Conservation (phyloP, 768 basidiomycete genomes). For the Calocybe gangraenosa region DNA sequence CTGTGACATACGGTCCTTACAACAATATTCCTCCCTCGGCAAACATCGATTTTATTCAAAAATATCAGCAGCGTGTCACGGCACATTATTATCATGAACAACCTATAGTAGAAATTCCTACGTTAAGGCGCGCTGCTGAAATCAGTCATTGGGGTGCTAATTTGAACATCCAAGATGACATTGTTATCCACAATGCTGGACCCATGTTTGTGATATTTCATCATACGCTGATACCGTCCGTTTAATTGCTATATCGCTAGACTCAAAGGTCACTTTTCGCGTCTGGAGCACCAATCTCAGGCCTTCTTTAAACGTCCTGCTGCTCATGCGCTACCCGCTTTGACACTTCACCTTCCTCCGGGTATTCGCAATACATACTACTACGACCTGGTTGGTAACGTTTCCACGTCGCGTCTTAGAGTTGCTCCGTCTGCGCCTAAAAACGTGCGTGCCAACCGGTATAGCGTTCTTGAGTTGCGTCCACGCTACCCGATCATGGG, state of each 20-base stretch:
- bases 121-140: constrained; percentile 74
- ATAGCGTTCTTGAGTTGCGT: constrained; percentile 73
- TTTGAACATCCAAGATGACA: constrained; percentile 87
- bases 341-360: constrained; percentile 80
- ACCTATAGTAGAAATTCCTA: constrained; percentile 73
- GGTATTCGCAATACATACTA: constrained; percentile 82
- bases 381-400: constrained; percentile 92
- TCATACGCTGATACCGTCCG: not conserved
- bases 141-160: constrained; percentile 98
- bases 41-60: constrained; percentile 47
- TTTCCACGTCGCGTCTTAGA: constrained; percentile 89
- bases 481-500: constrained; percentile 93
- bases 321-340: constrained; percentile 65
- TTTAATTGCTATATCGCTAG: constrained; percentile 35
- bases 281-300: constrained; percentile 81
- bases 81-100: constrained; percentile 84
- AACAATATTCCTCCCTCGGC: constrained; percentile 66
- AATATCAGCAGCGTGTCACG: constrained; percentile 59
- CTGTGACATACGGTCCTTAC: constrained; percentile 88
- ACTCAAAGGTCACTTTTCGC: constrained; percentile 93
- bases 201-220: constrained; percentile 59
- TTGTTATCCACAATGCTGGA: constrained; percentile 84
- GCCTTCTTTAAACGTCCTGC: constrained; percentile 62
- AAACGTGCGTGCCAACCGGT: constrained; percentile 44
- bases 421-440: constrained; percentile 60